Evolutionary conservation across 148 eudicot species (phyloP).

Genomic region (Cornus florida): DNA sequence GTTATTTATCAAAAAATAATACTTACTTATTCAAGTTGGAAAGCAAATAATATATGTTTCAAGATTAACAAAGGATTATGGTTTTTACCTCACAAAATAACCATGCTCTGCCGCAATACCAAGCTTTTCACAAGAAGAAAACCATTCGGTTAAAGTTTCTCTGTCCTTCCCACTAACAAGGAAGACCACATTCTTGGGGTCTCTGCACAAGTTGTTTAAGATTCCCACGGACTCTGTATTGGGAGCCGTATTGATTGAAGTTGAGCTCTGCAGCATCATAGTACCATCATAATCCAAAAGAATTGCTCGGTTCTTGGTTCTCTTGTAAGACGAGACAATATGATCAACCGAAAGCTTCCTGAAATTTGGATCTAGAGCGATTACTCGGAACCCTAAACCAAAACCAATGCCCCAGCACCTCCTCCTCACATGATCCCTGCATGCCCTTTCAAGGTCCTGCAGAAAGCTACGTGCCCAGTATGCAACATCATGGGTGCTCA

Average conservation of each 20-base stretch:
- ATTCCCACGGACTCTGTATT: constrained; percentile 52
- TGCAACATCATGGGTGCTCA: constrained; percentile 79
- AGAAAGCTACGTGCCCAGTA: constrained; percentile 85
- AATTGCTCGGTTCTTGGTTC: constrained; percentile 72
- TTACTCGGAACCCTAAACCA: constrained; percentile 77
- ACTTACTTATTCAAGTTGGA: neutral
- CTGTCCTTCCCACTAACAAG: constrained; percentile 73
- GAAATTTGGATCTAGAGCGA: constrained; percentile 75
- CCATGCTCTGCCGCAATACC: constrained; percentile 95
- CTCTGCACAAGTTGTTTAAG: constrained; percentile 57
- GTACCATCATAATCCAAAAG: constrained; percentile 85
- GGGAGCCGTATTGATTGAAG: constrained; percentile 52
- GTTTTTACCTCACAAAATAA: constrained; percentile 63
- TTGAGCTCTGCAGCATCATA: constrained; percentile 56
- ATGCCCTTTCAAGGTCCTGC: constrained; percentile 81
- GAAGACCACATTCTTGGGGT: constrained; percentile 72
- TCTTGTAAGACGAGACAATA: constrained; percentile 78
- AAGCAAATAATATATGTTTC: neutral
- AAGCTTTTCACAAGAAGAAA: constrained; percentile 64
- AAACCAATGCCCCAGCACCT: constrained; percentile 88
- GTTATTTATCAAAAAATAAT: too few relatives aligned
- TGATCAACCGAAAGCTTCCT: constrained; percentile 76
- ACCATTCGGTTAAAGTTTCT: constrained; percentile 59
- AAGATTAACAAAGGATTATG: neutral
- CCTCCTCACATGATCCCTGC: constrained; percentile 71